phyloP scores from a whole-genome alignment of 176 grass and related monocot genomes.

The Hordeum vulgare region DNA sequence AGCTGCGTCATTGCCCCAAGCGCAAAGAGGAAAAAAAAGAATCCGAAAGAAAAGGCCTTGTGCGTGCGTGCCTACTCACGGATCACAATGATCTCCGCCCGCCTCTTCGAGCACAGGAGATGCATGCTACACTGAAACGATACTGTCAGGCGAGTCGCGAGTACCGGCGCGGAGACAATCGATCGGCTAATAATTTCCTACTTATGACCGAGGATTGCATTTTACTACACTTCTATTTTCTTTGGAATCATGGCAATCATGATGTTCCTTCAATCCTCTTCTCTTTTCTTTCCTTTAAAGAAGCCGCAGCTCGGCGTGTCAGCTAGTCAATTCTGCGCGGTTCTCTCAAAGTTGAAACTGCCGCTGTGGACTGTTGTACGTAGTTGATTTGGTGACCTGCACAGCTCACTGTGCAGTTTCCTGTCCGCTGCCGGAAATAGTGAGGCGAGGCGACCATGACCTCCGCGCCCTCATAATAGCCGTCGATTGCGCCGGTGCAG shows the following conservation, averaged over 20 bases:
- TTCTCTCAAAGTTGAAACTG: not conserved
- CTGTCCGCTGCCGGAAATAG: not conserved
- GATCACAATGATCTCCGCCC: not conserved
- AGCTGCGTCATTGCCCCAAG: slow-evolving; percentile 92
- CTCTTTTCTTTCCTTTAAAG: not conserved
- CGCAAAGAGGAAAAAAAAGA: no score
- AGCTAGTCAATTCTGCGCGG: not conserved
- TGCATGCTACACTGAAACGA: not conserved
- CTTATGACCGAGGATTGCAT: not conserved
- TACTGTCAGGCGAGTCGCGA: not conserved
- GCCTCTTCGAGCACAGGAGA: not conserved
- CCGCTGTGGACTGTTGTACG: not conserved
- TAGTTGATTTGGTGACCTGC: not conserved
- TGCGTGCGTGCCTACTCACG: not conserved
- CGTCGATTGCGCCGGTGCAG: no score
- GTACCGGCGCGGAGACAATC: not conserved
- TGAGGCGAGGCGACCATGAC: no score
- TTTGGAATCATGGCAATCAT: not conserved
- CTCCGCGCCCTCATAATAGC: no score
- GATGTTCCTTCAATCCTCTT: not conserved
- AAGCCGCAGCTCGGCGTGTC: not conserved
- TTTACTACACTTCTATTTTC: no score
- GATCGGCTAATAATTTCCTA: not conserved
- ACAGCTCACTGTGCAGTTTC: not conserved
- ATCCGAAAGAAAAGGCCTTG: not conserved